Percentiles rank a stretch among this genome's conserved stretches.
These are phyloP conservation scores for Venturia asperata DNA, from an alignment of 2,329 filamentous ascomycete genomes.

Conservation along the genomic window DNA sequence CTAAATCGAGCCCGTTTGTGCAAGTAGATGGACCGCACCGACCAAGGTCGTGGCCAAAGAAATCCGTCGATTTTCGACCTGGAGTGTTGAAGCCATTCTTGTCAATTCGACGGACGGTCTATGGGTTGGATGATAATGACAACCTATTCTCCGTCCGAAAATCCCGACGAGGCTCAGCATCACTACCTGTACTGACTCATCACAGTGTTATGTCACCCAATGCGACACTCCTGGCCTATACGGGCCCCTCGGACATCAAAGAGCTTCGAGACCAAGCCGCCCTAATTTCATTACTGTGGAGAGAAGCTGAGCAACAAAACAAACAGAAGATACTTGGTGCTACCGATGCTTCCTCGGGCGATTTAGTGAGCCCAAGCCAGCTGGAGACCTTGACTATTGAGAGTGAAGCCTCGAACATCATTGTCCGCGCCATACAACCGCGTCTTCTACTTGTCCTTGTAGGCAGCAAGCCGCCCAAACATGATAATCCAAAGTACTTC, in stretches of 20 bases:
- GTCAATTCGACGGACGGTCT: background rate
- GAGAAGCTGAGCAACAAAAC: conserved; percentile 33
- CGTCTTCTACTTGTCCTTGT: conserved; percentile 43
- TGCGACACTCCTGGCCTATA: conserved; percentile 45
- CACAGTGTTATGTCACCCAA: conserved; percentile 44
- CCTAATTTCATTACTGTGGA: conserved; percentile 44
- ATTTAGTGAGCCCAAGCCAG: conserved; percentile 5
- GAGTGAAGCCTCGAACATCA: conserved; percentile 39
- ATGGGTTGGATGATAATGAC: background rate
- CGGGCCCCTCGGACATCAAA: conserved; percentile 41
- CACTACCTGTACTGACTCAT: conserved; percentile 10
- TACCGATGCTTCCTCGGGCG: background rate
- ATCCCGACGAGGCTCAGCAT: background rate
- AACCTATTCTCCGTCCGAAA: background rate
- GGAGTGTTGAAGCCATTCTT: background rate
- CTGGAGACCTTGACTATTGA: conserved; percentile 43
- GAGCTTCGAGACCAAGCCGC: conserved; percentile 44
- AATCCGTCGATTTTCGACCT: background rate
- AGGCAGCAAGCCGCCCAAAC: conserved; percentile 35
- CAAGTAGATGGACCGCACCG: too few relatives aligned
- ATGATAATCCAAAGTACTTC: conserved; percentile 32
- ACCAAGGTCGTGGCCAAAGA: too few relatives aligned
- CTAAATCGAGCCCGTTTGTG: background rate
- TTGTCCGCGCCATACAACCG: conserved; percentile 41
- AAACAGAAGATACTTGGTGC: conserved; percentile 18